These are phyloP conservation scores for Diutina ranongensis DNA, from an alignment of 1,139 yeast genomes.

Conservation along the genomic window DNA sequence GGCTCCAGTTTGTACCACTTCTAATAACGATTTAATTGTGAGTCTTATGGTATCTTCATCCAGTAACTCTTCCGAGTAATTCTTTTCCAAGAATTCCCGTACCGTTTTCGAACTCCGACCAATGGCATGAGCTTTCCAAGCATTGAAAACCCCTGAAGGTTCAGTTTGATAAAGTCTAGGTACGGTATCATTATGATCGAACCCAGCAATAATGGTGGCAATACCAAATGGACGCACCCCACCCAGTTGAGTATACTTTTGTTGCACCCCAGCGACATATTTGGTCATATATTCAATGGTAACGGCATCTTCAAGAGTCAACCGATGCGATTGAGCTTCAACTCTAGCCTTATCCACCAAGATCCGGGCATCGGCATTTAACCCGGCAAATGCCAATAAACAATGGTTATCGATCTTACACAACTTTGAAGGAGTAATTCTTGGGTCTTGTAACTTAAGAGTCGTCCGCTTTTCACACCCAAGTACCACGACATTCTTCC, in stretches of 20 bases:
- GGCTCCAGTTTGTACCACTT: conserved; percentile 97
- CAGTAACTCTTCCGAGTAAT: conserved; percentile 60
- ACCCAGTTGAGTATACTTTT: conserved; percentile 94
- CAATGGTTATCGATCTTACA: conserved; percentile 87
- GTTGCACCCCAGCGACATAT: conserved; percentile 95
- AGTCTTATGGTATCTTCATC: conserved; percentile 72
- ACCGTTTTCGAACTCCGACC: conserved; percentile 95
- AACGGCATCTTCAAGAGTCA: conserved; percentile 90
- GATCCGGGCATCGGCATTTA: conserved; percentile 95
- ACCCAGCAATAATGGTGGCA: conserved; percentile 90
- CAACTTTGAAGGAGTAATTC: conserved; percentile 91
- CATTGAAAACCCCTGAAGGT: conserved; percentile 94
- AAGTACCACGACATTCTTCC: conserved; percentile 74
- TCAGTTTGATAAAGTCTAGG: conserved; percentile 92
- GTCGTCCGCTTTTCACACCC: conserved; percentile 98
- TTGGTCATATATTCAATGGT: conserved; percentile 85
- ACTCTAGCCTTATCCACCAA: conserved; percentile 91
- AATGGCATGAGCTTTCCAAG: conserved; percentile 99
- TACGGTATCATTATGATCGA: conserved; percentile 70
- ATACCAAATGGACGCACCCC: conserved; percentile 96
- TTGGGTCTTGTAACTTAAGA: conserved; percentile 86
- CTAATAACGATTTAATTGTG: conserved; percentile 78
- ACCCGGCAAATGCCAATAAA: conserved; percentile 90
- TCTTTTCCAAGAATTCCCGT: conserved; percentile 88
- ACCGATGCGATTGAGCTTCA: conserved; percentile 93